These are phyloP conservation scores for Trametes polyzona DNA, from an alignment of 1,284 basidiomycete genomes.

Conservation along the genomic window DNA sequence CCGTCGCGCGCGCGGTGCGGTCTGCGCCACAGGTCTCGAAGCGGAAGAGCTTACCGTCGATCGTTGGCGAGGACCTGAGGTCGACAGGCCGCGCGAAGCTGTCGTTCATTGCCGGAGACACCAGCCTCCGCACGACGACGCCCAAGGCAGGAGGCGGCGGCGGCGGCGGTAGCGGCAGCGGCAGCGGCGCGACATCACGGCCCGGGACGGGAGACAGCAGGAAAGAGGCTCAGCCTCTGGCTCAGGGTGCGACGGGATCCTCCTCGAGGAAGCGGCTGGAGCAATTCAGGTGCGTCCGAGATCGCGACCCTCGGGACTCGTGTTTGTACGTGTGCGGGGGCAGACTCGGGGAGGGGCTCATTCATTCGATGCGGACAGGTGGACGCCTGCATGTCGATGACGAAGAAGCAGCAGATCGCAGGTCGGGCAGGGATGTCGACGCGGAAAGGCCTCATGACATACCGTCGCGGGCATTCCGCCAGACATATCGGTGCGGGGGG, in stretches of 20 bases:
- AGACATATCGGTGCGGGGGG: neutral
- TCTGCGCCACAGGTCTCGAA: slow-evolving; percentile 28
- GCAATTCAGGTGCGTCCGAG: slow-evolving; percentile 35
- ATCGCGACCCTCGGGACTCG: slow-evolving; percentile 2
- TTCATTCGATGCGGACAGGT: slow-evolving; percentile 20
- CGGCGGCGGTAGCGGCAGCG: slow-evolving; percentile 23
- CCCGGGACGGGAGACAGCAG: neutral
- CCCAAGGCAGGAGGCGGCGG: slow-evolving; percentile 18
- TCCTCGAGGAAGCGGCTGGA: slow-evolving; percentile 32
- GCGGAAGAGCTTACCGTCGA: slow-evolving; percentile 13
- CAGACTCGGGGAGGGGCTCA: slow-evolving; percentile 3
- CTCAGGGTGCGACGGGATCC: slow-evolving; percentile 14
- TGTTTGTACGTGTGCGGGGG: neutral
- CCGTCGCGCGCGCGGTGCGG: slow-evolving; percentile 21
- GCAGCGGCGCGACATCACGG: slow-evolving; percentile 12
- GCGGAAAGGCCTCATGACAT: slow-evolving; percentile 10
- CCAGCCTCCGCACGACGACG: slow-evolving; percentile 14
- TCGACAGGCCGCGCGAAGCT: slow-evolving; percentile 29
- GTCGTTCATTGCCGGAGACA: slow-evolving; percentile 25
- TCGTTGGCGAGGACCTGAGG: slow-evolving; percentile 29
- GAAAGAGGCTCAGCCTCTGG: no score
- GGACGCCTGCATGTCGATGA: slow-evolving; percentile 30
- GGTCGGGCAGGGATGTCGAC: neutral
- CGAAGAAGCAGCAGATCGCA: neutral
- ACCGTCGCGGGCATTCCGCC: neutral